Base-by-base conservation (phyloP, 2,329 filamentous ascomycete species). In the Plenodomus biglobosus region DNA sequence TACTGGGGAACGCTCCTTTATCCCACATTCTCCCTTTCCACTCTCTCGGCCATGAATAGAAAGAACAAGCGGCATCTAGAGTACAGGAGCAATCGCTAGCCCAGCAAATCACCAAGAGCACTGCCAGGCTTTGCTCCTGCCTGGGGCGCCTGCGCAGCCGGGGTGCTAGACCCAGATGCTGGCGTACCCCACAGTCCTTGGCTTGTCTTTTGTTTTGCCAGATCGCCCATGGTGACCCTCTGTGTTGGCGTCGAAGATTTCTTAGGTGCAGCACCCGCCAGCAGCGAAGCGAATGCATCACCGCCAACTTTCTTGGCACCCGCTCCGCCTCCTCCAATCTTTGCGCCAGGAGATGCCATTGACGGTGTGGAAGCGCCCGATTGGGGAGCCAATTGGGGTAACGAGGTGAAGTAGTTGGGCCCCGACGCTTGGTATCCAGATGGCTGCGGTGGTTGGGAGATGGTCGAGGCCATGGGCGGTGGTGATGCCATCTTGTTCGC, bases 131-230 rank as follows among this genome's bases (percentile, higher is more conserved):
- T 75, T 21, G 71, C 56, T 37, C 62, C 64, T 20, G 64, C 44
- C 46, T 64, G 63, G 13, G 57, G 53, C 38, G 53, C 47, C 44
- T 66, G 66, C 11, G 56, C 55, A 30, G 56, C 57, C 32, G 67
- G 63, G n/a, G 68, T 70, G 42, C 64, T 66, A 0, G 66, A 52
- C 11, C 56, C 69, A 55, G 58, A 76, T 51, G 40, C 84, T 15
- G 87, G 80, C 0, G 88, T 82, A 16, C 92, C 94, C 91, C 95
- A 99, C 55, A 99, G 90, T 7, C 92, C 91, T 15, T 92, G 91
- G 62, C 86, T 91, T 49, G 91, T 94, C 80, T 97, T 96, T 75
- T 96, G 91, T 78, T 96, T 96, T n/a, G 92, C 92, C 73, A 99
- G 84, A 71, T 95, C 92, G 22, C 91, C 92, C 75, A 99, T 82